Percentiles rank a stretch among this genome's conserved stretches.
These are phyloP conservation scores for Lentinula novae-zelandiae DNA, from an alignment of 1,284 basidiomycete species.

Conservation along the genomic window DNA sequence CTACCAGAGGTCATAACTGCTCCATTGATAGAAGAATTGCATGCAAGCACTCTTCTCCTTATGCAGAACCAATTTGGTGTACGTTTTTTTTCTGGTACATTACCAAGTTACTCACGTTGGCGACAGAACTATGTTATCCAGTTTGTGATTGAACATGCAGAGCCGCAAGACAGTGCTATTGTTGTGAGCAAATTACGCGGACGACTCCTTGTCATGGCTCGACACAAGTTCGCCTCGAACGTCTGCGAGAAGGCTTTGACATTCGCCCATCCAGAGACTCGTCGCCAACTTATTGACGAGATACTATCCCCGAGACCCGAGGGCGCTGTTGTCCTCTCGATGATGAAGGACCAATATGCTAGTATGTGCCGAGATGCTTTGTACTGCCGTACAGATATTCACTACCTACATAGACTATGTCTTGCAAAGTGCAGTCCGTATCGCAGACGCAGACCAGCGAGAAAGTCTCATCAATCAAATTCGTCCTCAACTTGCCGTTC, in stretches of 20 bases:
- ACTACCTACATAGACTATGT: constrained; percentile 61
- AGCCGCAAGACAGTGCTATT: constrained; percentile 61
- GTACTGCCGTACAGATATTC: not conserved
- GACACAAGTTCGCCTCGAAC: constrained; percentile 96
- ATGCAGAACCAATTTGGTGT: constrained; percentile 92
- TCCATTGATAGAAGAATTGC: constrained; percentile 83
- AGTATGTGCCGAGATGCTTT: constrained; percentile 48
- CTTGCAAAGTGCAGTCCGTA: constrained; percentile 69
- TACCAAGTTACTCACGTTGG: constrained; percentile 10
- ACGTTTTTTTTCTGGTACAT: constrained; percentile 23
- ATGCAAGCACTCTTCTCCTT: constrained; percentile 64
- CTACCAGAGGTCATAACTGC: constrained; percentile 68
- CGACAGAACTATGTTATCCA: constrained; percentile 91
- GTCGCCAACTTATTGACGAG: constrained; percentile 75
- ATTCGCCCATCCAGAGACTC: constrained; percentile 59
- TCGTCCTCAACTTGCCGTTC: constrained; percentile 61
- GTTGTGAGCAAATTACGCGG: constrained; percentile 77
- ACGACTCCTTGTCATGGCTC: constrained; percentile 75
- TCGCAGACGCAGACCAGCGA: constrained; percentile 73
- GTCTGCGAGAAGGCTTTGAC: constrained; percentile 92
- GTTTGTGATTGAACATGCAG: constrained; percentile 85
- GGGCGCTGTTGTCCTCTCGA: constrained; percentile 62
- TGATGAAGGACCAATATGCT: constrained; percentile 92
- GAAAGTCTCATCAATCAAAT: constrained; percentile 60
- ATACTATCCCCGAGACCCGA: constrained; percentile 68